A percentile compares a stretch with the other conserved stretches of the same genome.
phyloP scores from a whole-genome alignment of 495 filamentous ascomycete species.

The Stereocaulon alpinum region DNA sequence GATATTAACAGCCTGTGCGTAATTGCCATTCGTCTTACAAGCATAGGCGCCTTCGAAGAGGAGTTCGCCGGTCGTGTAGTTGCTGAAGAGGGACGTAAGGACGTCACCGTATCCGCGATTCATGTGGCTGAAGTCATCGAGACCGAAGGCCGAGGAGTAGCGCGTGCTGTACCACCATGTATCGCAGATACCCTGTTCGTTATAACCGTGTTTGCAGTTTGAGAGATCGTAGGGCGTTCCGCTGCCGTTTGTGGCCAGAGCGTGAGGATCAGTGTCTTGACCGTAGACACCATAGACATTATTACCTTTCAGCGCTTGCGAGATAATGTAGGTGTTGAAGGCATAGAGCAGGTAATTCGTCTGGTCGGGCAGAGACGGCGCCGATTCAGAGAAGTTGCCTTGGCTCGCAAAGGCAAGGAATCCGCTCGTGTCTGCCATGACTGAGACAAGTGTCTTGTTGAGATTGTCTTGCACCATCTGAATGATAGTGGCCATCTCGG shows the following conservation, averaged over 20 bases:
- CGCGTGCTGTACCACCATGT: constrained; percentile 17
- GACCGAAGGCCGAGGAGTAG: constrained; percentile 13
- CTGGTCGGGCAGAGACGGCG: constrained; percentile 17
- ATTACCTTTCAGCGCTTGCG: constrained; percentile 12
- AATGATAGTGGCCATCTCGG: constrained; percentile 11
- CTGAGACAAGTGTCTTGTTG: constrained; percentile 16
- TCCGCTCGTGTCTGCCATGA: constrained; percentile 9
- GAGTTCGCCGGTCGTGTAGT: constrained; percentile 20
- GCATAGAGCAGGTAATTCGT: constrained; percentile 17
- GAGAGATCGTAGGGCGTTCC: constrained; percentile 11
- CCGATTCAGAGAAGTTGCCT: constrained; percentile 17
- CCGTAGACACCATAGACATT: constrained; percentile 14
- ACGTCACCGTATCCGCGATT: constrained; percentile 11
- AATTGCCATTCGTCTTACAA: constrained; percentile 13
- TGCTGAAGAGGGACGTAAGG: constrained; percentile 12
- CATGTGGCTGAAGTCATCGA: constrained; percentile 17
- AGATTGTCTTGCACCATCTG: constrained; percentile 16
- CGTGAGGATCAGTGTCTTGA: constrained; percentile 12
- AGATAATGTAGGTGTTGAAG: constrained; percentile 20
- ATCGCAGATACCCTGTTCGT: constrained; percentile 13
- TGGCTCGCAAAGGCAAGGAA: constrained; percentile 17
- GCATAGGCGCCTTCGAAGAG: constrained; percentile 16
- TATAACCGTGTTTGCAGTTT: constrained; percentile 10
- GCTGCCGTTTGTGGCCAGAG: constrained; percentile 17
- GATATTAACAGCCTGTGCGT: constrained; percentile 12